Conservation (phyloP, 192 early-diverging fungal species). For the Cladochytrium replicatum region DNA sequence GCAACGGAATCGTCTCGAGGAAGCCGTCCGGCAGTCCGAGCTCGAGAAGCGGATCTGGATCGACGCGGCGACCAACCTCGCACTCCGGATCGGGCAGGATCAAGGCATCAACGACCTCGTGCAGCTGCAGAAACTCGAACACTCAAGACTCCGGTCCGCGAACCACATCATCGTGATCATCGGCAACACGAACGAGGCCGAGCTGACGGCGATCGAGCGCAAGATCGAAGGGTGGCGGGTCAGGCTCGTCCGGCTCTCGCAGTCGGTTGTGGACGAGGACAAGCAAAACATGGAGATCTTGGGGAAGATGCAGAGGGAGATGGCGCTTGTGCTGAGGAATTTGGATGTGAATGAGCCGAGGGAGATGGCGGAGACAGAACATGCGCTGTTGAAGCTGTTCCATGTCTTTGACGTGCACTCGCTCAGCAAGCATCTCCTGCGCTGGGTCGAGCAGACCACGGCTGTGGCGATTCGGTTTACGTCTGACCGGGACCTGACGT, state of each 20-base stretch:
- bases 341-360: slow-evolving; percentile 28
- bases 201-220: slow-evolving; percentile 32
- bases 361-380: slow-evolving; percentile 29
- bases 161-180: slow-evolving; percentile 46
- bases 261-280: slow-evolving; percentile 48
- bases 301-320: slow-evolving; percentile 36
- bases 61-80: slow-evolving; percentile 43
- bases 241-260: slow-evolving; percentile 34
- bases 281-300: slow-evolving; percentile 37
- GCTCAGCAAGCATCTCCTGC: slow-evolving; percentile 29
- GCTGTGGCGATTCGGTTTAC: slow-evolving; percentile 42
- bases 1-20: slow-evolving; percentile 46
- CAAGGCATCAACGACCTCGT: slow-evolving; percentile 42
- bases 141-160: slow-evolving; percentile 28
- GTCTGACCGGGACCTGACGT: slow-evolving; percentile 32
- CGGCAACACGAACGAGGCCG: slow-evolving; percentile 33
- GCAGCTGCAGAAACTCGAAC: slow-evolving; percentile 38
- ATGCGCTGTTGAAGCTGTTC: slow-evolving; percentile 37
- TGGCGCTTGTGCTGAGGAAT: slow-evolving; percentile 39
- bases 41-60: slow-evolving; percentile 50
- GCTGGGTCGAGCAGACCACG: slow-evolving; percentile 40
- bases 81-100: slow-evolving; percentile 42
- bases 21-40: slow-evolving; percentile 33
- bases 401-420: slow-evolving; percentile 35
- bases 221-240: slow-evolving; percentile 43